Evolutionary conservation across 495 filamentous ascomycete genomes (phyloP).

Genomic region (Achaetomiella virescens): DNA sequence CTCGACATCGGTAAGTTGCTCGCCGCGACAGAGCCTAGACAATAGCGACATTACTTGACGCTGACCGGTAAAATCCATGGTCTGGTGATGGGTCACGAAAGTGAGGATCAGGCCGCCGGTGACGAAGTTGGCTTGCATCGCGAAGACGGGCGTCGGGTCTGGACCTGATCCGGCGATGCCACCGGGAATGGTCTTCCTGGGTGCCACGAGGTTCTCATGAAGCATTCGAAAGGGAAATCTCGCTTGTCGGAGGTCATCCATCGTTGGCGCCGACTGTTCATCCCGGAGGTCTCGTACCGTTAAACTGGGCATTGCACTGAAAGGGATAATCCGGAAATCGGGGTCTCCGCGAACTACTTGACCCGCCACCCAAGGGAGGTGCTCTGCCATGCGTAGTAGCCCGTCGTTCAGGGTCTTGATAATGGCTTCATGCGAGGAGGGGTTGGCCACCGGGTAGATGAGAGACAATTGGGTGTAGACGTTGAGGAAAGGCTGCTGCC

Average conservation of each 20-base stretch:
- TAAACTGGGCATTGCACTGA: slow-evolving; percentile 30
- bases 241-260: slow-evolving; percentile 35
- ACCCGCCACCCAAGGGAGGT: slow-evolving; percentile 52
- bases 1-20: slow-evolving; percentile 42
- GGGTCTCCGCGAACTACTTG: slow-evolving; percentile 37
- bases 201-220: slow-evolving; percentile 42
- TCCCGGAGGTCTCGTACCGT: slow-evolving; percentile 38
- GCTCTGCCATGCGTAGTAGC: slow-evolving; percentile 16
- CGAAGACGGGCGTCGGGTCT: slow-evolving; percentile 34
- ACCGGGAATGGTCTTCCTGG: slow-evolving; percentile 40
- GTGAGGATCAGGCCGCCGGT: slow-evolving; percentile 45
- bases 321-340: slow-evolving; percentile 35
- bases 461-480: not conserved
- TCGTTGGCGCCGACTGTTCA: slow-evolving; percentile 34
- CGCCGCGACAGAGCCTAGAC: slow-evolving; percentile 46
- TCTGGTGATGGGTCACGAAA: slow-evolving; percentile 42
- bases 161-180: slow-evolving; percentile 10
- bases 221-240: slow-evolving; percentile 50
- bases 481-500: not conserved
- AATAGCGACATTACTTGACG: slow-evolving; percentile 44
- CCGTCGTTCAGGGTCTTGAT: not conserved
- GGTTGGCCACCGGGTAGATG: not conserved
- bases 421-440: not conserved
- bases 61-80: slow-evolving; percentile 52
- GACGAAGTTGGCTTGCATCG: slow-evolving; percentile 50